These are phyloP conservation scores for Furcasterigmium furcatum DNA, from an alignment of 2,329 filamentous ascomycete genomes.

Conservation along the genomic window DNA sequence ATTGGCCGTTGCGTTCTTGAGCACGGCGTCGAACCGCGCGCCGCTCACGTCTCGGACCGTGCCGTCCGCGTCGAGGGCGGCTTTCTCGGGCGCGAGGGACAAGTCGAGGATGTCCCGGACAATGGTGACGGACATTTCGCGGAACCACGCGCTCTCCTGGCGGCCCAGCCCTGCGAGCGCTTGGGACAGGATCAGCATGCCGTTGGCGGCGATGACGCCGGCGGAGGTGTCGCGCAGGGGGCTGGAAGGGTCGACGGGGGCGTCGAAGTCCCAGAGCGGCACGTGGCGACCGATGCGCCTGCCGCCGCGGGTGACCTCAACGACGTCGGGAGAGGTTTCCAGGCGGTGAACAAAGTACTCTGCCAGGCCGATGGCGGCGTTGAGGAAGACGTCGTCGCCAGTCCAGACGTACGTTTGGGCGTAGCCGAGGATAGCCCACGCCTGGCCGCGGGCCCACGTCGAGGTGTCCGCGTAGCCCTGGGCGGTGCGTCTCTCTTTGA, in stretches of 20 bases:
- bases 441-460: slow-evolving; percentile 49
- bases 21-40: slow-evolving; percentile 23
- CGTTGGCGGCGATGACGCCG: slow-evolving; percentile 36
- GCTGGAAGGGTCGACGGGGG: slow-evolving; percentile 26
- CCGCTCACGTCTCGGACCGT: slow-evolving; percentile 4
- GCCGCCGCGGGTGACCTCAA: slow-evolving; percentile 19
- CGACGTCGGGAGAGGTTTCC: slow-evolving; percentile 23
- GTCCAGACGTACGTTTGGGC: slow-evolving; percentile 47
- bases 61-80: slow-evolving; percentile 7
- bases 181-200: slow-evolving; percentile 34
- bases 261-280: slow-evolving; percentile 44
- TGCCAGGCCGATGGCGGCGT: slow-evolving; percentile 40
- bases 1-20: slow-evolving; percentile 30
- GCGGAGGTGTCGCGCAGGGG: slow-evolving; percentile 33
- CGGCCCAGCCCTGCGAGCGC: slow-evolving; percentile 17
- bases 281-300: slow-evolving; percentile 18
- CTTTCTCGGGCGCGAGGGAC: slow-evolving; percentile 17
- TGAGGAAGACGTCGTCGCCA: slow-evolving; percentile 35
- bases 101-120: slow-evolving; percentile 24
- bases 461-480: slow-evolving; percentile 43
- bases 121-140: slow-evolving; percentile 22
- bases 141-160: slow-evolving; percentile 16
- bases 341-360: slow-evolving; percentile 46
- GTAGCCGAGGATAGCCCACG: slow-evolving; percentile 48
- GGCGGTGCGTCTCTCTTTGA: slow-evolving; percentile 42